These are phyloP conservation scores for Camelina neglecta DNA, from an alignment of 345 rosid genomes.

Conservation along the genomic window DNA sequence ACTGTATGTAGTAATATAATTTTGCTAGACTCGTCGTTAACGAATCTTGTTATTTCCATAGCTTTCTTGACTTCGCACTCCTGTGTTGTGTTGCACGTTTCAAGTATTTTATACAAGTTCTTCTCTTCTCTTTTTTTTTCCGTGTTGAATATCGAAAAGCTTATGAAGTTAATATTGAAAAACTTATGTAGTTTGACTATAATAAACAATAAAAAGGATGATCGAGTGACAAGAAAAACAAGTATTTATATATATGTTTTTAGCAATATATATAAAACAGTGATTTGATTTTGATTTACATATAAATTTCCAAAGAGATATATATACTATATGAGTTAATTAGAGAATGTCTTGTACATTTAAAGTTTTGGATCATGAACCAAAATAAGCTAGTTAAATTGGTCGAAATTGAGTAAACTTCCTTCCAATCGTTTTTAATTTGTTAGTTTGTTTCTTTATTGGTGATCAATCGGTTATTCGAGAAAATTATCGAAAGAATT, in stretches of 20 bases:
- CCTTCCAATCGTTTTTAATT: too few relatives aligned
- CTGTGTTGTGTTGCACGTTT: conserved; percentile 29
- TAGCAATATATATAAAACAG: too few relatives aligned
- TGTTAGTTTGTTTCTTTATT: too few relatives aligned
- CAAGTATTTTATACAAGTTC: not conserved
- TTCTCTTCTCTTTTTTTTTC: not conserved
- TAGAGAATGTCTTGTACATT: too few relatives aligned
- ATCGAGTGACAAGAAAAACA: not conserved
- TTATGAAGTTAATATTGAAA: not conserved
- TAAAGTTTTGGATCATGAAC: too few relatives aligned
- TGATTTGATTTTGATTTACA: not conserved
- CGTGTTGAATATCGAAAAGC: conserved; percentile 14
- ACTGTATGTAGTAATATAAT: not conserved
- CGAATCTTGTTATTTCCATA: conserved; percentile 18
- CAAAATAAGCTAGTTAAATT: too few relatives aligned
- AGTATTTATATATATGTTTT: too few relatives aligned
- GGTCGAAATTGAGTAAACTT: too few relatives aligned
- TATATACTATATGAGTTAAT: too few relatives aligned
- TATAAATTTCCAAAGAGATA: not conserved
- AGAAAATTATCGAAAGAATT: too few relatives aligned
- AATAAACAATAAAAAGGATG: not conserved
- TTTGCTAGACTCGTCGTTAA: conserved; percentile 26
- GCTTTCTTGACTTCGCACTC: conserved; percentile 17
- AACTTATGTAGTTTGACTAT: not conserved
- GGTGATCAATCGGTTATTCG: too few relatives aligned